These are phyloP conservation scores for Boletus insuetus DNA, from an alignment of 768 basidiomycete species.

Conservation along the genomic window DNA sequence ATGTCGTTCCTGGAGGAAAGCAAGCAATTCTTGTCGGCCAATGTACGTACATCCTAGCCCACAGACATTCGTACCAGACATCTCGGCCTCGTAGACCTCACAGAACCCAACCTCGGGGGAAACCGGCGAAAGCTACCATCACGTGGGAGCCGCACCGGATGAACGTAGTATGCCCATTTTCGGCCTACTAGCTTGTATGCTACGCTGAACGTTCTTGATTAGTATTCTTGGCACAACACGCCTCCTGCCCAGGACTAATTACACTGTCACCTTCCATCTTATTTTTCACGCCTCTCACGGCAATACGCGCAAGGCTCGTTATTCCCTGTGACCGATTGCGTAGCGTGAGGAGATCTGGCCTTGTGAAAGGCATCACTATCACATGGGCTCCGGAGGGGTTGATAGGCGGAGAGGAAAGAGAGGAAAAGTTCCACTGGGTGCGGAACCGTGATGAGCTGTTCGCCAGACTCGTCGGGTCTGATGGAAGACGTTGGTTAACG, in stretches of 20 bases:
- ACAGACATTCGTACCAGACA: constrained; percentile 11
- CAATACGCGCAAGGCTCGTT: constrained; percentile 41
- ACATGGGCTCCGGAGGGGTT: constrained; percentile 35
- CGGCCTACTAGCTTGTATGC: background rate
- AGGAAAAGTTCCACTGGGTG: constrained; percentile 60
- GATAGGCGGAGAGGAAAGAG: constrained; percentile 36
- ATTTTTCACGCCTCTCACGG: constrained; percentile 54
- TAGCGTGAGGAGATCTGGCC: constrained; percentile 55
- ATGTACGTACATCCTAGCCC: constrained; percentile 28
- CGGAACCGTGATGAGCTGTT: constrained; percentile 65
- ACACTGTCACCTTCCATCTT: constrained; percentile 50
- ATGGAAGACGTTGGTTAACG: constrained; percentile 49
- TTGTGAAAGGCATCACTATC: constrained; percentile 52
- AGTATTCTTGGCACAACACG: constrained; percentile 64
- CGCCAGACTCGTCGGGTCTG: constrained; percentile 54
- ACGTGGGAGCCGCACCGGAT: constrained; percentile 15
- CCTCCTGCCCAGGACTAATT: constrained; percentile 54
- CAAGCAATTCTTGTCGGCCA: constrained; percentile 37
- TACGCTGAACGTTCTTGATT: constrained; percentile 1
- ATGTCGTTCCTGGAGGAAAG: constrained; percentile 44
- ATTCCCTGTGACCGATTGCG: constrained; percentile 47
- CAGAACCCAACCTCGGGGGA: constrained; percentile 1
- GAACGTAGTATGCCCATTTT: constrained; percentile 34
- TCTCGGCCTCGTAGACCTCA: constrained; percentile 9
- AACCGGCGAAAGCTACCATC: background rate